These are phyloP conservation scores for Candida montana DNA, from an alignment of 805 yeast species.

Conservation along the genomic window DNA sequence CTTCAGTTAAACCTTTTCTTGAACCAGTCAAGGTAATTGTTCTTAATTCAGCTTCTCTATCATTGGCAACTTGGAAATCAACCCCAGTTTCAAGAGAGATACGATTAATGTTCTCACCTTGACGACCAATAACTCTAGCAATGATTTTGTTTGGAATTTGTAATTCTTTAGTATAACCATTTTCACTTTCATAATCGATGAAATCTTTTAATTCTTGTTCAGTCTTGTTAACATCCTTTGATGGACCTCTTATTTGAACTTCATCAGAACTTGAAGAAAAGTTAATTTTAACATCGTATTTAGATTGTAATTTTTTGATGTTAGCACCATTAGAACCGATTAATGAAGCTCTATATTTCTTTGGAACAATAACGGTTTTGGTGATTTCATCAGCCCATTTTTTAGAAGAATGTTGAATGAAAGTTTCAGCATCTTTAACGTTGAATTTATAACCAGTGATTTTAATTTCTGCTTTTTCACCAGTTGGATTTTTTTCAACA, in stretches of 20 bases:
- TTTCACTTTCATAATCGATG: constrained; percentile 79
- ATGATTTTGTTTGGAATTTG: constrained; percentile 69
- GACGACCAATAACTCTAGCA: constrained; percentile 83
- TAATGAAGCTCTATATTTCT: constrained; percentile 70
- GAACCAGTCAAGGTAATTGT: constrained; percentile 76
- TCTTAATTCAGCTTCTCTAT: constrained; percentile 44
- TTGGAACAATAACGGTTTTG: constrained; percentile 62
- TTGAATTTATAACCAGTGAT: constrained; percentile 76
- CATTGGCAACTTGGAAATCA: constrained; percentile 39
- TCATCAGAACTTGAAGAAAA: constrained; percentile 65
- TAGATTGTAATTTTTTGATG: constrained; percentile 79
- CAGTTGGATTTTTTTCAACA: constrained; percentile 49
- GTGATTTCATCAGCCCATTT: constrained; percentile 80
- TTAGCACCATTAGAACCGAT: constrained; percentile 82
- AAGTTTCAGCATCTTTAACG: constrained; percentile 64
- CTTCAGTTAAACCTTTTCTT: constrained; percentile 66
- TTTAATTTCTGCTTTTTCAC: constrained; percentile 43
- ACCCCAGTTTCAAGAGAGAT: constrained; percentile 59
- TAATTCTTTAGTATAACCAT: constrained; percentile 63
- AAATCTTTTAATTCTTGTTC: constrained; percentile 80
- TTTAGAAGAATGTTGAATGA: constrained; percentile 54
- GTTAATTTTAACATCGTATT: constrained; percentile 73
- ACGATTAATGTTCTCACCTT: constrained; percentile 78
- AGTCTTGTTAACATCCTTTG: constrained; percentile 81
- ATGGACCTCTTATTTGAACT: constrained; percentile 77